Percentiles rank a stretch among this genome's conserved stretches.
phyloP scores from a whole-genome alignment of 176 grass and related monocot genomes.

The Lolium rigidum region DNA sequence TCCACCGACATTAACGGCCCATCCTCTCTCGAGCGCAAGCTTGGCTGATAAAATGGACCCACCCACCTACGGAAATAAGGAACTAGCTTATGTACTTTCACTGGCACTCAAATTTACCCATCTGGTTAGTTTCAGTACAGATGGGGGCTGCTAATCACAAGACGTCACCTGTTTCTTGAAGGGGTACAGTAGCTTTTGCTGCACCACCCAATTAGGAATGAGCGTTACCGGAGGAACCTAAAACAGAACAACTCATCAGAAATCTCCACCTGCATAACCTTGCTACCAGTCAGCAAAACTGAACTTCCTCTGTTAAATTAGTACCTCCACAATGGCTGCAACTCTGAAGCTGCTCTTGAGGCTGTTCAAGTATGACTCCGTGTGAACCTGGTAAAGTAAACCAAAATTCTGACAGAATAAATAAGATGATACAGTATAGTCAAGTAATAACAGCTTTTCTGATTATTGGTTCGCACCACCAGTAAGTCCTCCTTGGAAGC shows the following conservation, averaged over 20 bases:
- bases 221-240: conserved; percentile 80
- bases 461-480: conserved; percentile 54
- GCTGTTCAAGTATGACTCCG: conserved; percentile 68
- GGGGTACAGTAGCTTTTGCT: conserved; percentile 72
- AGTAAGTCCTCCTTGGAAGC: conserved; percentile 85
- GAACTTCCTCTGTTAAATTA: neutral
- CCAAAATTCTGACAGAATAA: neutral
- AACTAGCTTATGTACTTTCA: neutral
- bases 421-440: too few relatives aligned
- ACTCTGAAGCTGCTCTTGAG: conserved; percentile 84
- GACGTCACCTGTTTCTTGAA: conserved; percentile 88
- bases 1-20: conserved; percentile 90
- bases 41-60: conserved; percentile 79
- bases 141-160: conserved; percentile 29
- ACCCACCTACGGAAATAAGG: conserved; percentile 54
- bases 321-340: conserved; percentile 78
- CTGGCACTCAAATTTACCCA: neutral
- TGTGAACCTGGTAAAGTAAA: conserved; percentile 63
- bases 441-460: too few relatives aligned
- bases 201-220: conserved; percentile 77
- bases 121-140: neutral
- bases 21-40: conserved; percentile 84
- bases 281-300: neutral
- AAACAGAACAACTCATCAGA: neutral
- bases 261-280: neutral